Evolutionary conservation across 108 stramenopile species (phyloP).

Genomic region (Stephanodiscus triporus): DNA sequence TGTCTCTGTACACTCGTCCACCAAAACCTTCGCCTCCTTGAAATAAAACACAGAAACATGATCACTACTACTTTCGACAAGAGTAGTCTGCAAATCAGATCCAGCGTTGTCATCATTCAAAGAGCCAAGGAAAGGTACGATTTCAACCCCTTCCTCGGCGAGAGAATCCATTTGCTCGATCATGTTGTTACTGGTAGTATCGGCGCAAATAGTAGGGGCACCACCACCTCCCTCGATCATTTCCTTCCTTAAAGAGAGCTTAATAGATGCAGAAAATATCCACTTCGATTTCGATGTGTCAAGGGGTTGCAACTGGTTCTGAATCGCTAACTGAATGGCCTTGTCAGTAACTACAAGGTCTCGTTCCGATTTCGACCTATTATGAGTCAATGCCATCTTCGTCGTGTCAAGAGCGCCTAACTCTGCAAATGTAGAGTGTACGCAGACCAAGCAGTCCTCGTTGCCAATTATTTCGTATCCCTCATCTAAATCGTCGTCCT

Average conservation of each 20-base stretch:
- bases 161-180: slow-evolving; percentile 4
- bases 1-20: too few relatives aligned
- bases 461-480: not conserved
- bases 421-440: not conserved
- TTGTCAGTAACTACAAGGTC: not conserved
- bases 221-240: not conserved
- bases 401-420: not conserved
- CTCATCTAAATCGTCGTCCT: slow-evolving; percentile 9
- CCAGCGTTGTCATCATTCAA: slow-evolving; percentile 5
- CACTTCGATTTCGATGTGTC: slow-evolving; percentile 3
- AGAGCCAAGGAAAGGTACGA: slow-evolving; percentile 11
- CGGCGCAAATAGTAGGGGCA: not conserved
- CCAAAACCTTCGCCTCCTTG: not conserved
- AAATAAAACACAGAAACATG: slow-evolving; percentile 24
- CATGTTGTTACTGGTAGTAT: slow-evolving; percentile 2
- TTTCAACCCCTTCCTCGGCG: slow-evolving; percentile 20
- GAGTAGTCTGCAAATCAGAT: not conserved
- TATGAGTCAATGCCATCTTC: not conserved
- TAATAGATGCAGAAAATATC: slow-evolving; percentile 19
- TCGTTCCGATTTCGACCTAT: not conserved
- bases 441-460: slow-evolving; percentile 5
- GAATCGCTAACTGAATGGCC: slow-evolving; percentile 1
- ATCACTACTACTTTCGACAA: slow-evolving; percentile 7
- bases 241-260: slow-evolving; percentile 9
- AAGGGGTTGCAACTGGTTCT: not conserved